Percentiles rank a stretch among this genome's conserved stretches.
phyloP scores from a whole-genome alignment of 2,329 filamentous ascomycete genomes.

The Leptographium radiaticola region DNA sequence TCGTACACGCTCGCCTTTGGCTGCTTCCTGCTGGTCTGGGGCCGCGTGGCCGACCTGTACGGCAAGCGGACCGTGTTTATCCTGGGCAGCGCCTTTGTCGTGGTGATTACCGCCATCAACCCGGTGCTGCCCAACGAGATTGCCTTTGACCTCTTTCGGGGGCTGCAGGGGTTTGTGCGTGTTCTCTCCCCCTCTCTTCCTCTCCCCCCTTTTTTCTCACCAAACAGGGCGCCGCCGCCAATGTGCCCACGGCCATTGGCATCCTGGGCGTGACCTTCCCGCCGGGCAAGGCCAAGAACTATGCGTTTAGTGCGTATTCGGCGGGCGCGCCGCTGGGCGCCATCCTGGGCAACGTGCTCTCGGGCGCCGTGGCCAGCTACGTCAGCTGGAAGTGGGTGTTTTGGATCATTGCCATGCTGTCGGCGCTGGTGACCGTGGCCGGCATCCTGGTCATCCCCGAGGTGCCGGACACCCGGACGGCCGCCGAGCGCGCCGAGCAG shows the following conservation, averaged over 20 bases:
- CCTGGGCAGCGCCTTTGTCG: constrained; percentile 48
- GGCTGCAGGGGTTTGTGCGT: constrained; percentile 45
- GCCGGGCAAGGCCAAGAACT: constrained; percentile 55
- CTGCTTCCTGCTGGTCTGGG: constrained; percentile 55
- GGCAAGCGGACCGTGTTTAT: constrained; percentile 53
- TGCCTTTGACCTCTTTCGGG: constrained; percentile 52
- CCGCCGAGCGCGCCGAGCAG: background rate
- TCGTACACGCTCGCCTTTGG: constrained; percentile 52
- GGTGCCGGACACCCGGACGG: constrained; percentile 8
- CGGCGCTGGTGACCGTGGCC: constrained; percentile 38
- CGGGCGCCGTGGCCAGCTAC: constrained; percentile 51
- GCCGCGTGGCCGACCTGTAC: constrained; percentile 54
- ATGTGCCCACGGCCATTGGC: constrained; percentile 57
- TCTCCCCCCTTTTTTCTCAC: background rate
- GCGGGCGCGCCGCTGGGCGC: constrained; percentile 51
- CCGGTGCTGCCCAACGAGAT: constrained; percentile 56
- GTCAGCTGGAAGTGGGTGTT: constrained; percentile 54
- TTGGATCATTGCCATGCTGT: constrained; percentile 49
- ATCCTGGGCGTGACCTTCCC: constrained; percentile 55
- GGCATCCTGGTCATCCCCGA: constrained; percentile 48
- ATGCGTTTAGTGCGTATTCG: constrained; percentile 52
- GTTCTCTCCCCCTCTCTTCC: background rate
- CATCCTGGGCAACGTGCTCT: constrained; percentile 50
- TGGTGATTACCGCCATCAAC: constrained; percentile 41
- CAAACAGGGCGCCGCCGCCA: constrained; percentile 46